Percentiles rank a stretch among this genome's conserved stretches.
Evolutionary conservation across 495 filamentous ascomycete genomes (phyloP).

Genomic region (Viridothelium virens): DNA sequence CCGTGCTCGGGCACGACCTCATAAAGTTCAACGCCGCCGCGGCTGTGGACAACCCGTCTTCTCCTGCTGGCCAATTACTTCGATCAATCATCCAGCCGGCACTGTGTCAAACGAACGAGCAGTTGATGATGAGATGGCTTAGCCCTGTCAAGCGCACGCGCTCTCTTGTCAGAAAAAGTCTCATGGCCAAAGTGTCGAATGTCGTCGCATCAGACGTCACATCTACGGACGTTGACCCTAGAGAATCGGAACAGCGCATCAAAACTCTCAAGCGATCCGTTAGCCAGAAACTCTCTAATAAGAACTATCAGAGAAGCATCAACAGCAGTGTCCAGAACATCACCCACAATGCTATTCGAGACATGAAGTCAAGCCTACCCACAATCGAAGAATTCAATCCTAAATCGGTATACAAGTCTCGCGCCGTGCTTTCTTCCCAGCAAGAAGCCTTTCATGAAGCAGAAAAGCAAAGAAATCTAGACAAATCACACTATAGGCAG

Average conservation of each 20-base stretch:
- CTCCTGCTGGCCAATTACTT: not conserved
- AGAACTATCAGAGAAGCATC: not conserved
- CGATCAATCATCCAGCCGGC: not conserved
- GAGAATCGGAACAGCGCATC: not conserved
- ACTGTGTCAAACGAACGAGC: not conserved
- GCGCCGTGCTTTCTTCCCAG: not conserved
- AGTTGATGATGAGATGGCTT: not conserved
- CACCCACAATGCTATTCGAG: not conserved
- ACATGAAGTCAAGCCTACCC: not conserved
- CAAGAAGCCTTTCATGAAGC: not conserved
- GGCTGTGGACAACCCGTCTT: not conserved
- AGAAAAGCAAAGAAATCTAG: not conserved
- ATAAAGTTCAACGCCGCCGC: not conserved
- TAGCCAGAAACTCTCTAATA: not conserved
- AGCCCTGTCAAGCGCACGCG: not conserved
- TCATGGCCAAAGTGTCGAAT: not conserved
- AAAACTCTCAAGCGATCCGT: not conserved
- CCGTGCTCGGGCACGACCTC: not conserved
- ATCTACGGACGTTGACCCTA: not conserved
- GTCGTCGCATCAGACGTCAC: not conserved
- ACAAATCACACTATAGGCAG: not conserved
- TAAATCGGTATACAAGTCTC: not conserved
- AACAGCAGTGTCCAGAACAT: not conserved
- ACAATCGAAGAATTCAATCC: not conserved
- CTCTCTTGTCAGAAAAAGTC: not conserved